These are phyloP conservation scores for Chaetothyriales sp. DNA, from an alignment of 2,329 filamentous ascomycete species.

Conservation along the genomic window DNA sequence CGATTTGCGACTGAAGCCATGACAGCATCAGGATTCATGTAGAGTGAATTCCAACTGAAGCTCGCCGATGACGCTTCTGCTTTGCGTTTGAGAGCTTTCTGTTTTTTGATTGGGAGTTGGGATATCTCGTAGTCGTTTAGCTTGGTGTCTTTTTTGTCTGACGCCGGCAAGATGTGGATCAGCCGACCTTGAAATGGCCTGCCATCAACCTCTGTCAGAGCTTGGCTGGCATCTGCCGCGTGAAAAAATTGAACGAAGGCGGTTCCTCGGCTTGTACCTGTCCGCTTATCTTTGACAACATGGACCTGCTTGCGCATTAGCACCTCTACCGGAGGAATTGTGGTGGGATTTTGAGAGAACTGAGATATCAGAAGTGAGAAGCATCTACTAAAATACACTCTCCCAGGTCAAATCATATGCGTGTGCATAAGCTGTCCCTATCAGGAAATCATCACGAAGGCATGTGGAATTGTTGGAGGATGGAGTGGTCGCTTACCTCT, in stretches of 20 bases:
- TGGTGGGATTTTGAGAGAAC: slow-evolving; percentile 16
- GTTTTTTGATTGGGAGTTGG: slow-evolving; percentile 85
- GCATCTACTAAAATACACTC: slow-evolving; percentile 99
- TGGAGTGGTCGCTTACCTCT: slow-evolving; percentile 54
- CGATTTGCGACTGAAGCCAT: slow-evolving; percentile 77
- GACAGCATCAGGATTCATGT: slow-evolving; percentile 85
- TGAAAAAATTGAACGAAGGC: slow-evolving; percentile 70
- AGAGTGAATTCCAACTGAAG: slow-evolving; percentile 99
- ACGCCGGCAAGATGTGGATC: slow-evolving; percentile 74
- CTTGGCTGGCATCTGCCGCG: slow-evolving; percentile 56
- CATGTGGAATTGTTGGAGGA: slow-evolving; percentile 8
- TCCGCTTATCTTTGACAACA: slow-evolving; percentile 55
- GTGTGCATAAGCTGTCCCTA: slow-evolving; percentile 98
- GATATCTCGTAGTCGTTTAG: slow-evolving; percentile 81
- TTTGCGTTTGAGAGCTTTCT: slow-evolving; percentile 77
- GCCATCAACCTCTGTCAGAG: slow-evolving; percentile 66
- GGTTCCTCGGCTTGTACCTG: slow-evolving; percentile 71
- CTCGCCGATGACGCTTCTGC: slow-evolving; percentile 59
- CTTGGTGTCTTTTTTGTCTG: slow-evolving; percentile 63
- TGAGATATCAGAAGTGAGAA: slow-evolving; percentile 60
- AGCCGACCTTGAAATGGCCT: slow-evolving; percentile 84
- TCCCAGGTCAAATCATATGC: slow-evolving; percentile 82
- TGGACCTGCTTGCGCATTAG: slow-evolving; percentile 57
- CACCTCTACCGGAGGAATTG: slow-evolving; percentile 16
- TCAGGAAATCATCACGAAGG: slow-evolving; percentile 89